A percentile compares a stretch with the other conserved stretches of the same genome.
These are phyloP conservation scores for Scytalidium sp. DNA, from an alignment of 2,329 filamentous ascomycete species.

Conservation along the genomic window DNA sequence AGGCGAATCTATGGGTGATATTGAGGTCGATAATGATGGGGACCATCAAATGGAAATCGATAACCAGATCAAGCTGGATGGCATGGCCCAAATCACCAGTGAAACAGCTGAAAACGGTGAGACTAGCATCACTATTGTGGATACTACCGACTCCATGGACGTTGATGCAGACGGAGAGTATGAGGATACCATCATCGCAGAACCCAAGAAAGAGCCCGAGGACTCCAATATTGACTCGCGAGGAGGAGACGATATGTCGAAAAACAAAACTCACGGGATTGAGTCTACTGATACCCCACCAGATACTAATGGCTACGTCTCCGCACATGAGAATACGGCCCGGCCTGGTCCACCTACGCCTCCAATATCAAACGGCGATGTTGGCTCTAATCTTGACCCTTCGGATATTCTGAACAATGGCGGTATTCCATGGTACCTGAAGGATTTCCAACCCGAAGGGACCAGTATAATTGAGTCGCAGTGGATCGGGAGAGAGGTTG, in stretches of 20 bases:
- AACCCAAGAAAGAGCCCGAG: neutral
- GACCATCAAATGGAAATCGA: constrained; percentile 14
- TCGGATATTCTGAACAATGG: constrained; percentile 56
- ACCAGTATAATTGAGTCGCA: constrained; percentile 77
- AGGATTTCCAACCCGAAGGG: constrained; percentile 74
- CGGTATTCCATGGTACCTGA: constrained; percentile 85
- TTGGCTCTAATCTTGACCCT: constrained; percentile 27
- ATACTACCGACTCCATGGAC: constrained; percentile 17
- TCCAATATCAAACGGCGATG: constrained; percentile 61
- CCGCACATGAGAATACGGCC: constrained; percentile 10
- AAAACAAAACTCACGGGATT: constrained; percentile 24
- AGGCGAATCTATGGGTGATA: constrained; percentile 40
- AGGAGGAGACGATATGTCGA: neutral
- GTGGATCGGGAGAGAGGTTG: constrained; percentile 69
- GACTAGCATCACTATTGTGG: constrained; percentile 27
- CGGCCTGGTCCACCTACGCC: constrained; percentile 55
- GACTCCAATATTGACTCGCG: neutral
- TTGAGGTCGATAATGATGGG: constrained; percentile 34
- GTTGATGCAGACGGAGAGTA: constrained; percentile 25
- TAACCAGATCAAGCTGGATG: constrained; percentile 10
- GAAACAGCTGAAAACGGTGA: constrained; percentile 3
- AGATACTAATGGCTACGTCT: constrained; percentile 42
- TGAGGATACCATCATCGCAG: constrained; percentile 9
- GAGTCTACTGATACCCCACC: constrained; percentile 40
- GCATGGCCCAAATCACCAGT: constrained; percentile 6